These are phyloP conservation scores for Neofusicoccum kwambonambiense DNA, from an alignment of 2,329 filamentous ascomycete species.

Conservation along the genomic window DNA sequence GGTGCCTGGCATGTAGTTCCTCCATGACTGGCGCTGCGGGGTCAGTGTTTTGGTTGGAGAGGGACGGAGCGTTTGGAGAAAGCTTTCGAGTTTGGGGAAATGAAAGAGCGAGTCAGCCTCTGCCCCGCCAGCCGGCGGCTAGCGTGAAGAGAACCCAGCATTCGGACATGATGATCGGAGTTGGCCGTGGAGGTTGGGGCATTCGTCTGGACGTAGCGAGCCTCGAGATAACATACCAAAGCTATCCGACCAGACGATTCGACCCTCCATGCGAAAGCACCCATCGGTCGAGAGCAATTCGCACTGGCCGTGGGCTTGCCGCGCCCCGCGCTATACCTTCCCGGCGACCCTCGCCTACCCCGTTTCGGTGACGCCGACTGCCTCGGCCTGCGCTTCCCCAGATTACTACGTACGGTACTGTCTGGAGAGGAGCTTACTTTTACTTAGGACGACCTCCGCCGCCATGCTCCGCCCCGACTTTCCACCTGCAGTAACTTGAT, in stretches of 20 bases:
- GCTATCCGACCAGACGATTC: too few species aligned
- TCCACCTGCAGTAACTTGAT: not conserved
- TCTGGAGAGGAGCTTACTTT: not conserved
- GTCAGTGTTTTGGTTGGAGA: not conserved
- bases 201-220: not conserved
- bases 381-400: conserved; percentile 15
- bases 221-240: too few species aligned
- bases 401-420: conserved; percentile 1
- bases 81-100: not conserved
- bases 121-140: not conserved
- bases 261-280: too few species aligned
- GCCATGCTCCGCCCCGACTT: not conserved
- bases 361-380: conserved; percentile 2
- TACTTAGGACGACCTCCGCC: not conserved
- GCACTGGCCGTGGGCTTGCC: too few species aligned
- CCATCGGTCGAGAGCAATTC: too few species aligned
- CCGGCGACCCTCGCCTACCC: too few species aligned
- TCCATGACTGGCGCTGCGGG: conserved; percentile 56
- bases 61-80: not conserved
- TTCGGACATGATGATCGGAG: too few species aligned
- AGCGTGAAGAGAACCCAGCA: too few species aligned
- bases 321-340: too few species aligned
- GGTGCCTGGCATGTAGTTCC: conserved; percentile 73
- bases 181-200: not conserved
- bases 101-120: conserved; percentile 1